These are phyloP conservation scores for Vitis labrusca DNA, from an alignment of 164 flowering plant genomes.

Conservation along the genomic window DNA sequence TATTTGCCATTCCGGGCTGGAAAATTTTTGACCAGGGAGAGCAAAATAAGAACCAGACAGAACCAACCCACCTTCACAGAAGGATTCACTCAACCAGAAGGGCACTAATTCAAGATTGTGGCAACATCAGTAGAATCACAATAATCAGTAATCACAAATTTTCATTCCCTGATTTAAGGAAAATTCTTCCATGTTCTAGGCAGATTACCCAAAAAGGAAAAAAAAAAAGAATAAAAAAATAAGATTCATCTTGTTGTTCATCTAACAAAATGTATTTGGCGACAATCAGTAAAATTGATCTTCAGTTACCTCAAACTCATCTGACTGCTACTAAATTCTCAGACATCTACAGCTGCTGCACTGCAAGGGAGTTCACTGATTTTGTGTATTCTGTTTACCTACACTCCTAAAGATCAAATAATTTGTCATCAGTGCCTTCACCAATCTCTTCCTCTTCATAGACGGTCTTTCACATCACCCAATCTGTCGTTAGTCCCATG, in stretches of 20 bases:
- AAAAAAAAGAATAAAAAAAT: background rate
- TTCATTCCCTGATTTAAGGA: background rate
- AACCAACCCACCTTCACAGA: too few relatives aligned
- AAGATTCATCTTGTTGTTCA: background rate
- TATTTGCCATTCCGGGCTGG: too few relatives aligned
- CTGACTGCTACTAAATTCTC: background rate
- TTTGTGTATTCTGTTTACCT: too few relatives aligned
- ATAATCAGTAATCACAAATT: background rate
- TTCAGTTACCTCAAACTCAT: too few relatives aligned
- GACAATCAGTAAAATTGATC: background rate
- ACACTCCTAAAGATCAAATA: too few relatives aligned
- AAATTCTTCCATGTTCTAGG: background rate
- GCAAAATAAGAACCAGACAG: too few relatives aligned
- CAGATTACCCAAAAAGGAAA: background rate
- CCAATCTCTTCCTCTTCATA: constrained; percentile 3
- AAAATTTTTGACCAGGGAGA: too few relatives aligned
- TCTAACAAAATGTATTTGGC: background rate
- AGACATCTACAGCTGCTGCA: constrained; percentile 1
- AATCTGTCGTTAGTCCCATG: constrained; percentile 12
- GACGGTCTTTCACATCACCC: constrained; percentile 15
- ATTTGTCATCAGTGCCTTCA: background rate
- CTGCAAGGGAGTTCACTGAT: background rate
- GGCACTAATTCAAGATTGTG: too few relatives aligned
- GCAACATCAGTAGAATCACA: background rate
- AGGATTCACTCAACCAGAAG: too few relatives aligned